Base-by-base conservation (phyloP, 805 yeast genomes). In the Candida oleophila region DNA sequence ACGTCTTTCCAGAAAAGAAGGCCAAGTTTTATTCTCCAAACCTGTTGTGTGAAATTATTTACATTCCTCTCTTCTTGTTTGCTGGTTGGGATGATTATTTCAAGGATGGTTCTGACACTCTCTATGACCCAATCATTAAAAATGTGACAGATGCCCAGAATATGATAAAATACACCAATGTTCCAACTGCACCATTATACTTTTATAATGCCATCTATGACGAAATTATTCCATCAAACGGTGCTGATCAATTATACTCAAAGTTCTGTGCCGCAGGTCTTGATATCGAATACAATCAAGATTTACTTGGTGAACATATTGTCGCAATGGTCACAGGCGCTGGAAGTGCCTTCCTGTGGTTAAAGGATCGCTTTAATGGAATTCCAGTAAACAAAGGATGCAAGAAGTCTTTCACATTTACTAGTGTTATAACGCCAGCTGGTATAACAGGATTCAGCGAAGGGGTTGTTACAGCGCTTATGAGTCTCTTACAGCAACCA, bases 221-320 rank as follows among this genome's bases (percentile, higher is more conserved):
- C 39, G 55, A 44, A 14, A 48, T 59, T 8, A 53, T 58, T 22
- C 64, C 64, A 18, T 25, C 41, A 39, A 11, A 41, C 2, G 50
- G 42, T 30, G 46, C 52, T 9, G 46, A 52, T 11, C 40, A 51
- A 21, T 45, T 53, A 5, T 65, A 54, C 43, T 51, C 57, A 3
- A 50, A 44, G 22, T 62, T 58, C 55, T 60, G 68, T 45, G 49
- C 43, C 4, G 48, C 55, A 47, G 67, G 67, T 2, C 56, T 61
- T n/a, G 44, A 46, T 8, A 57, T 42, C 25, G 33, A 22, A 11
- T 42, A 42, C 32, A 12, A 15, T n/a, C 45, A 42, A 51, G 14
- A 28, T 21, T 16, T 15, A 15, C 7, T 42, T 19, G 48, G 51
- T 21, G 62, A 53, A 15, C 65, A 60, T 40, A 19, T 51, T 22